These are phyloP conservation scores for Botrytis fabae DNA, from an alignment of 2,329 filamentous ascomycete species.

Conservation along the genomic window DNA sequence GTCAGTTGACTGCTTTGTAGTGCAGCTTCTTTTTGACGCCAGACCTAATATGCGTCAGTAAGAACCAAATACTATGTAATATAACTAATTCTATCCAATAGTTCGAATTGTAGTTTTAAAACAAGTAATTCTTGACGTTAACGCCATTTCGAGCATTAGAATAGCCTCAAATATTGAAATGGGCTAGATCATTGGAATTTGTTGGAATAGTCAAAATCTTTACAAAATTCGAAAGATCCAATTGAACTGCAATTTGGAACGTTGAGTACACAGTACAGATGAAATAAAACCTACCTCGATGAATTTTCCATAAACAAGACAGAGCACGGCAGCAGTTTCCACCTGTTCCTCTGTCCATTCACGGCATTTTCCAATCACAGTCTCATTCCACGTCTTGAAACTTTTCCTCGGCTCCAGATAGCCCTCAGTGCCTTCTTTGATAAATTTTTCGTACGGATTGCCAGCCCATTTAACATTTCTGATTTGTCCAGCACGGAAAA, in stretches of 20 bases:
- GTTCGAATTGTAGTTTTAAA: not conserved
- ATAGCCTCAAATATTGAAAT: not conserved
- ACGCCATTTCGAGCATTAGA: not conserved
- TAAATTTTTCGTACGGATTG: constrained; percentile 78
- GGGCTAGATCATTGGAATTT: not conserved
- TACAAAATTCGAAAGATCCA: not conserved
- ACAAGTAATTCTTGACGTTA: not conserved
- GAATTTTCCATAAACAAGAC: constrained; percentile 80
- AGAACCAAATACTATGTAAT: not conserved
- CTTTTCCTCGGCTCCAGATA: constrained; percentile 77
- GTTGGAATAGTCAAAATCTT: not conserved
- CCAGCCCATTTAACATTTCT: constrained; percentile 79
- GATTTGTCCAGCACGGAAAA: constrained; percentile 77
- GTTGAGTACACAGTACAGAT: not conserved
- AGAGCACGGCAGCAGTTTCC: constrained; percentile 84
- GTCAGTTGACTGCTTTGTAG: constrained; percentile 81
- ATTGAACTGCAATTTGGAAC: not conserved
- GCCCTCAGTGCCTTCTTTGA: constrained; percentile 69
- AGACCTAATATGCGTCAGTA: constrained; percentile 59
- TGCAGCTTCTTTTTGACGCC: constrained; percentile 85
- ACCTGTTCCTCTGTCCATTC: constrained; percentile 90
- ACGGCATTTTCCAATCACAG: constrained; percentile 70
- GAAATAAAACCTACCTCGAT: constrained; percentile 65
- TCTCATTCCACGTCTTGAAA: constrained; percentile 81
- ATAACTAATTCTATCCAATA: not conserved